Percentiles rank a stretch among this genome's conserved stretches.
phyloP scores from a whole-genome alignment of 768 basidiomycete species.

The Tylopilus balloui region DNA sequence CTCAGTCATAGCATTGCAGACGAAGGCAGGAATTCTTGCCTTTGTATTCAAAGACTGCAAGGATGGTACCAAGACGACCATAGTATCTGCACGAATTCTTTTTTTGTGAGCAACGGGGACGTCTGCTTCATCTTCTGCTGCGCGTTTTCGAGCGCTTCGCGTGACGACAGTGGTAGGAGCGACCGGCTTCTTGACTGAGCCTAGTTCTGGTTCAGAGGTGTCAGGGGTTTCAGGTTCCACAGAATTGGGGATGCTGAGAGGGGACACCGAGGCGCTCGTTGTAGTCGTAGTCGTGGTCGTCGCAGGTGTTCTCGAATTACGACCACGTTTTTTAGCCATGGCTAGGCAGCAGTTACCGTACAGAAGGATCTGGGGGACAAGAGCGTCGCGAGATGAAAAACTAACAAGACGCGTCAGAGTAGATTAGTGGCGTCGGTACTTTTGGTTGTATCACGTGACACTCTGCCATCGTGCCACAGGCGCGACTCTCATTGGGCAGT shows the following conservation, averaged over 20 bases:
- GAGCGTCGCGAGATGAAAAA: constrained; percentile 17
- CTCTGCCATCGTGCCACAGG: constrained; percentile 21
- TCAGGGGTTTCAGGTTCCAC: constrained; percentile 47
- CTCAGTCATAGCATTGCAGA: constrained; percentile 15
- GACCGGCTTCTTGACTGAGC: not conserved
- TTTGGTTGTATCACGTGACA: constrained; percentile 21
- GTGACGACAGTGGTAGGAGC: not conserved
- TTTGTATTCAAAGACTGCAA: constrained; percentile 17
- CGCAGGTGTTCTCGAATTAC: constrained; percentile 18
- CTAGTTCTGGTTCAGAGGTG: constrained; percentile 40
- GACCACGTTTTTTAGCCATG: constrained; percentile 24
- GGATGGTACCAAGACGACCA: constrained; percentile 19
- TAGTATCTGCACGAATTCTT: constrained; percentile 31
- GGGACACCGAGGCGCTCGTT: constrained; percentile 47
- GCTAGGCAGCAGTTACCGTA: not conserved
- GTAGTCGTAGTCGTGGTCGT: constrained; percentile 34
- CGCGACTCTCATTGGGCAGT: constrained; percentile 15
- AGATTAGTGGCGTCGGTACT: constrained; percentile 27
- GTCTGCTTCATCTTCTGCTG: constrained; percentile 34
- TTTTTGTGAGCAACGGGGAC: constrained; percentile 26
- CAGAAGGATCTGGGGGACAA: constrained; percentile 5
- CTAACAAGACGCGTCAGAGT: constrained; percentile 17
- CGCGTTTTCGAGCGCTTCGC: constrained; percentile 26
- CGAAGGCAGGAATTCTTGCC: constrained; percentile 17
- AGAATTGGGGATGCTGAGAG: constrained; percentile 46